Percentiles rank a stretch among this genome's conserved stretches.
These are phyloP conservation scores for Aphanomyces invadans DNA, from an alignment of 352 stramenopile species.

Conservation along the genomic window DNA sequence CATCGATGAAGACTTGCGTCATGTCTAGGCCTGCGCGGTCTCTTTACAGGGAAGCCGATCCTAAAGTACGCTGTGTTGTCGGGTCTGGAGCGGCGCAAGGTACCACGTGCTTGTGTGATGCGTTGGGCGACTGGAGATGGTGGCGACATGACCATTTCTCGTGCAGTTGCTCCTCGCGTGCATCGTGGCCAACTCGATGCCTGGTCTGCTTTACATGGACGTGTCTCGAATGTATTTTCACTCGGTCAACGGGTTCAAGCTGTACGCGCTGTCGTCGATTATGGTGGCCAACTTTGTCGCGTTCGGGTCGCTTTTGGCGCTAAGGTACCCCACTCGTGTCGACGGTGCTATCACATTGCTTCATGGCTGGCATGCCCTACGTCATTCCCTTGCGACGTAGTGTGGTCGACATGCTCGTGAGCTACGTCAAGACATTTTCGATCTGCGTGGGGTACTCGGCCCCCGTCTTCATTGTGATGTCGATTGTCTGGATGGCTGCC, in stretches of 20 bases:
- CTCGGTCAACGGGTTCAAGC: conserved; percentile 18
- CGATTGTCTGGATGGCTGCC: neutral
- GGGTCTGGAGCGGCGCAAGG: conserved; percentile 20
- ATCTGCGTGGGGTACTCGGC: conserved; percentile 11
- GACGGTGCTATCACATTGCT: neutral
- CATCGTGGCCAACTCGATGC: neutral
- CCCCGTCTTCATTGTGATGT: conserved; percentile 4
- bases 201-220: conserved; percentile 7
- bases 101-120: neutral
- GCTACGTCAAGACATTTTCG: neutral
- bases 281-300: conserved; percentile 8
- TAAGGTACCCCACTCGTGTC: conserved; percentile 5
- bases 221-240: conserved; percentile 18
- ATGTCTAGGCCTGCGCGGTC: conserved; percentile 7
- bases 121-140: too few relatives aligned
- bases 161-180: neutral
- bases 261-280: conserved; percentile 4
- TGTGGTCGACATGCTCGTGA: neutral
- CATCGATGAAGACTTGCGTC: too few relatives aligned
- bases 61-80: conserved; percentile 17
- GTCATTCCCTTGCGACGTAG: too few relatives aligned
- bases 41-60: neutral
- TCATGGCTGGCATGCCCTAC: neutral
- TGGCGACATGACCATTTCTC: too few relatives aligned
- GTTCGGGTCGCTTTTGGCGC: neutral